Conservation (phyloP, 2,329 filamentous ascomycete species). For the Epicoccum sorghinum region DNA sequence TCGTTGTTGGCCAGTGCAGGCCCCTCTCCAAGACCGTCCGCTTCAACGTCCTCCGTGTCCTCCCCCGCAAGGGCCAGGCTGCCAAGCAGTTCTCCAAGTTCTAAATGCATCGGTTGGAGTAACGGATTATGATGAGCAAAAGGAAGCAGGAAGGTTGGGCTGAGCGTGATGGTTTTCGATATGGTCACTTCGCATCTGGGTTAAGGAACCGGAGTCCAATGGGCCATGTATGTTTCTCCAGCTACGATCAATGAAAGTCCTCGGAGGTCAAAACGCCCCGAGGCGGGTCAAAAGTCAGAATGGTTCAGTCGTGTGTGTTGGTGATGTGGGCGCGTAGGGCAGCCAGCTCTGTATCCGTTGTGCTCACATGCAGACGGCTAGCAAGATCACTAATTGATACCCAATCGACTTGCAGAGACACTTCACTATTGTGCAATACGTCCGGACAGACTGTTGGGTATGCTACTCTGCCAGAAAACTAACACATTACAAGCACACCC, state of each 20-base stretch:
- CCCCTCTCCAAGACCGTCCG: constrained; percentile 99
- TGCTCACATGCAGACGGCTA: neutral
- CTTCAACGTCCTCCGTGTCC: constrained; percentile 99
- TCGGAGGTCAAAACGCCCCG: constrained; percentile 43
- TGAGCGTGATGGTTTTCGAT: constrained; percentile 43
- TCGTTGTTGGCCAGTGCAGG: constrained; percentile 99
- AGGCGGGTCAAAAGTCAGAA: constrained; percentile 46
- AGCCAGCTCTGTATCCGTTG: neutral
- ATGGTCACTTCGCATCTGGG: constrained; percentile 48
- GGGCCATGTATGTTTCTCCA: constrained; percentile 50
- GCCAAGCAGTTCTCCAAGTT: constrained; percentile 99
- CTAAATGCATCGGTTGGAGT: constrained; percentile 62
- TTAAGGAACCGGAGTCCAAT: constrained; percentile 49
- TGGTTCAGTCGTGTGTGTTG: constrained; percentile 3
- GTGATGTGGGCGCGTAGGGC: constrained; percentile 8
- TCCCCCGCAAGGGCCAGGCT: constrained; percentile 94
- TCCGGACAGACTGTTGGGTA: too few species aligned
- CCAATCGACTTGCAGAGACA: neutral
- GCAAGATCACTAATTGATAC: neutral
- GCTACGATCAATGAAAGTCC: constrained; percentile 50
- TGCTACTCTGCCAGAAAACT: too few species aligned
- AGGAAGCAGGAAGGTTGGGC: constrained; percentile 32
- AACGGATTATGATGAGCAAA: constrained; percentile 37
- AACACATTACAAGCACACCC: too few species aligned
- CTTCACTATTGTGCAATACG: neutral